Evolutionary conservation across 768 basidiomycete species (phyloP).

Genomic region (Phlegmacium glaucopus): DNA sequence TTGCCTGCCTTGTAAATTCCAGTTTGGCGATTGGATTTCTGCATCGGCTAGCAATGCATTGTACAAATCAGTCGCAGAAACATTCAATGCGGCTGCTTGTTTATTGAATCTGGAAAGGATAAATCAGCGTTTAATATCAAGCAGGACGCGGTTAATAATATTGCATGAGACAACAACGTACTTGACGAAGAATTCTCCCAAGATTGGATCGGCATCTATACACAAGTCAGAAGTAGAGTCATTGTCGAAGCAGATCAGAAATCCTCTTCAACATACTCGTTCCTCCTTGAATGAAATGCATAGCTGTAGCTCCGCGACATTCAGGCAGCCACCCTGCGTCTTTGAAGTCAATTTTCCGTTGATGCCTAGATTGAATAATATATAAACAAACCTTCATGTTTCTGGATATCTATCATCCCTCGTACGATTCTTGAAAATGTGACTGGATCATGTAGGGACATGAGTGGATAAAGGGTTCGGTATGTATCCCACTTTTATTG

Average conservation of each 20-base stretch:
- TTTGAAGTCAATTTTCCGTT: neutral
- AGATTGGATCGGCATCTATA: conserved; percentile 59
- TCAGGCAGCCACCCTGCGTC: conserved; percentile 61
- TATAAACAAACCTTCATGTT: conserved; percentile 49
- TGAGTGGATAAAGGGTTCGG: conserved; percentile 56
- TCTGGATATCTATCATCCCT: conserved; percentile 65
- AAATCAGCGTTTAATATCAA: too few relatives aligned
- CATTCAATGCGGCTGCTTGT: conserved; percentile 43
- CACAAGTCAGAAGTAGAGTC: neutral
- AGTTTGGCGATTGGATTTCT: conserved; percentile 52
- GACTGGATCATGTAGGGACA: conserved; percentile 61
- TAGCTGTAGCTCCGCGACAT: conserved; percentile 52
- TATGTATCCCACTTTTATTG: conserved; percentile 58
- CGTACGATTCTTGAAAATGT: conserved; percentile 58
- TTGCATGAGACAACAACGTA: conserved; percentile 24
- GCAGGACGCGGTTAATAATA: too few relatives aligned
- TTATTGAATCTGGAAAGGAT: conserved; percentile 41
- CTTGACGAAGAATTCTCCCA: conserved; percentile 67
- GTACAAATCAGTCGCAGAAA: conserved; percentile 49
- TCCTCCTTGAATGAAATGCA: conserved; percentile 56
- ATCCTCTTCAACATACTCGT: conserved; percentile 53
- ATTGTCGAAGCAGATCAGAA: neutral
- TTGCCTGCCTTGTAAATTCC: conserved; percentile 63
- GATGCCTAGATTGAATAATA: neutral
- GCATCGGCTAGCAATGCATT: conserved; percentile 57